These are phyloP conservation scores for Trichocladium uniseriatum DNA, from an alignment of 495 filamentous ascomycete species.

Conservation along the genomic window DNA sequence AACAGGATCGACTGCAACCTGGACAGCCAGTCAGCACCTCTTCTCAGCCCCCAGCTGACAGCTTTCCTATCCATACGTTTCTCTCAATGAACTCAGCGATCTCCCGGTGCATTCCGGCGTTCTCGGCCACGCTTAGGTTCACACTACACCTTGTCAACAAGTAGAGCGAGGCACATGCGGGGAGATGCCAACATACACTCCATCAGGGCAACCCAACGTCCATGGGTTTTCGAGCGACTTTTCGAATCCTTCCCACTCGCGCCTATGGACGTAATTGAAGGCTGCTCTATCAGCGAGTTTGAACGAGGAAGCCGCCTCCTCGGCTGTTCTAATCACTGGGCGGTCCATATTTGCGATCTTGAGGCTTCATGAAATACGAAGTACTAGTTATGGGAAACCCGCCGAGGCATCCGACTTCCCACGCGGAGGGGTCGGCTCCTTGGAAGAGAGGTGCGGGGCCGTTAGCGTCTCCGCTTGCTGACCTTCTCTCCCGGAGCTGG, in stretches of 20 bases:
- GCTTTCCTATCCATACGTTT: background rate
- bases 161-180: background rate
- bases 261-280: slow-evolving; percentile 4
- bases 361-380: no score
- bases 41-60: no score
- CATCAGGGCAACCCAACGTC: slow-evolving; percentile 11
- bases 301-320: background rate
- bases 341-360: background rate
- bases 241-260: slow-evolving; percentile 10
- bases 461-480: no score
- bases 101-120: slow-evolving; percentile 15
- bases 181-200: slow-evolving; percentile 2
- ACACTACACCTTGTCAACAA: slow-evolving; percentile 4
- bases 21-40: background rate
- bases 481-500: no score
- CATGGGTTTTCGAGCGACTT: slow-evolving; percentile 12
- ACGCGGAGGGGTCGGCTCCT: no score
- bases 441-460: no score
- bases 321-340: background rate
- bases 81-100: slow-evolving; percentile 16
- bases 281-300: slow-evolving; percentile 5
- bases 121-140: slow-evolving; percentile 17
- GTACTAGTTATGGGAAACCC: no score
- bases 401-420: no score
- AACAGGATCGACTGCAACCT: slow-evolving; percentile 8